A percentile compares a stretch with the other conserved stretches of the same genome.
These are phyloP conservation scores for Tolypocladium nubicola DNA, from an alignment of 2,329 filamentous ascomycete species.

Conservation along the genomic window DNA sequence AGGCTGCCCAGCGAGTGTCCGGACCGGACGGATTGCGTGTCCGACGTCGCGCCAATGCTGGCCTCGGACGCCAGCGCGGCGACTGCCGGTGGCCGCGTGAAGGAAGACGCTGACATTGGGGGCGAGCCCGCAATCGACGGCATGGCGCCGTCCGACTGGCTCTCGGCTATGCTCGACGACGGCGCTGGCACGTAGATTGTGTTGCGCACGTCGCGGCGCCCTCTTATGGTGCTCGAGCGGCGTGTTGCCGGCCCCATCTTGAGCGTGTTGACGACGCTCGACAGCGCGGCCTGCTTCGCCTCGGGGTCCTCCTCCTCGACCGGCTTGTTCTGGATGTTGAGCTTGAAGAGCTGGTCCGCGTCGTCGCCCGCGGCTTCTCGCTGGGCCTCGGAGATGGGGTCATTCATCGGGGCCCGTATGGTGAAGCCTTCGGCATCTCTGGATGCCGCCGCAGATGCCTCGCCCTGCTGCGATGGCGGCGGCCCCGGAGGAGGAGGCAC, in stretches of 20 bases:
- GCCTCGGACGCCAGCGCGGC: slow-evolving; percentile 52
- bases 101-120: slow-evolving; percentile 5
- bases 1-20: slow-evolving; percentile 66
- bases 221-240: slow-evolving; percentile 67
- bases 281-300: slow-evolving; percentile 61
- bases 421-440: slow-evolving; percentile 68
- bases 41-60: slow-evolving; percentile 51
- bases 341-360: slow-evolving; percentile 59
- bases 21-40: slow-evolving; percentile 86
- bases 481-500: slow-evolving; percentile 41
- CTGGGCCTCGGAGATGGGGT: slow-evolving; percentile 63
- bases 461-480: slow-evolving; percentile 33
- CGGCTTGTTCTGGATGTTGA: slow-evolving; percentile 69
- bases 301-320: slow-evolving; percentile 69
- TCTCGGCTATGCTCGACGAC: slow-evolving; percentile 19
- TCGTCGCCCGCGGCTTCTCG: slow-evolving; percentile 49
- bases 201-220: slow-evolving; percentile 83
- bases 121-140: slow-evolving; percentile 5
- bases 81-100: slow-evolving; percentile 34
- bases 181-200: slow-evolving; percentile 66
- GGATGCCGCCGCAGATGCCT: slow-evolving; percentile 24
- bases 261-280: slow-evolving; percentile 65
- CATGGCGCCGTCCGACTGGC: slow-evolving; percentile 16
- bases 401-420: slow-evolving; percentile 52
- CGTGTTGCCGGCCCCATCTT: slow-evolving; percentile 56